phyloP scores from a whole-genome alignment of 768 basidiomycete genomes.

The Porphyrellus cyaneotinctus region DNA sequence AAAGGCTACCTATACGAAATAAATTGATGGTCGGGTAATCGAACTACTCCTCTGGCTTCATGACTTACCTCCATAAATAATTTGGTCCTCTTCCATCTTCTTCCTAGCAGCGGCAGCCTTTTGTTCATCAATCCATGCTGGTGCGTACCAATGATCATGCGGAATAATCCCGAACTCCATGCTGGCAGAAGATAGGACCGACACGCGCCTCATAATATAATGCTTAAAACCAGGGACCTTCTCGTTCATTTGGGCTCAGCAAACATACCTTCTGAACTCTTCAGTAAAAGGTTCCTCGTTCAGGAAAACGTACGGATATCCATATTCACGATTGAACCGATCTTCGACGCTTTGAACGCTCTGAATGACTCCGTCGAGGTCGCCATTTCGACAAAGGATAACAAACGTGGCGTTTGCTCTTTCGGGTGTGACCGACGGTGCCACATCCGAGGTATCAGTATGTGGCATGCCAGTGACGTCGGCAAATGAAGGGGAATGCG shows the following conservation, averaged over 20 bases:
- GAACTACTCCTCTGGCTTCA: neutral
- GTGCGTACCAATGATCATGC: conserved; percentile 62
- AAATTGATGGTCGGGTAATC: neutral
- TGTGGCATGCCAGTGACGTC: neutral
- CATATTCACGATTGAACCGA: conserved; percentile 51
- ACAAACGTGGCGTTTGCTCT: conserved; percentile 59
- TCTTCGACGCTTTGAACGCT: conserved; percentile 56
- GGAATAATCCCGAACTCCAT: conserved; percentile 60
- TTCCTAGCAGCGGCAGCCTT: conserved; percentile 48
- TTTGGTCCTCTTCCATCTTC: conserved; percentile 44
- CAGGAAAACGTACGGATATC: conserved; percentile 63
- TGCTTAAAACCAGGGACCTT: conserved; percentile 12
- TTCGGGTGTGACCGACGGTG: neutral
- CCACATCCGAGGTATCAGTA: neutral
- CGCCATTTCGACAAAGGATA: conserved; percentile 50
- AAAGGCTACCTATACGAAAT: conserved; percentile 7
- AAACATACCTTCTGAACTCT: conserved; percentile 42
- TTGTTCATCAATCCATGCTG: conserved; percentile 68
- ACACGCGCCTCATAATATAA: conserved; percentile 26
- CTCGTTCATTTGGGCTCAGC: neutral
- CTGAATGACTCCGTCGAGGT: conserved; percentile 41
- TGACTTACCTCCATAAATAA: conserved; percentile 48
- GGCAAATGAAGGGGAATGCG: neutral
- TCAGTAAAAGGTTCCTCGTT: conserved; percentile 58
- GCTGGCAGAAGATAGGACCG: conserved; percentile 39